Base-by-base conservation (phyloP, 352 stramenopile species). In the Globisporangium abappressorium region DNA sequence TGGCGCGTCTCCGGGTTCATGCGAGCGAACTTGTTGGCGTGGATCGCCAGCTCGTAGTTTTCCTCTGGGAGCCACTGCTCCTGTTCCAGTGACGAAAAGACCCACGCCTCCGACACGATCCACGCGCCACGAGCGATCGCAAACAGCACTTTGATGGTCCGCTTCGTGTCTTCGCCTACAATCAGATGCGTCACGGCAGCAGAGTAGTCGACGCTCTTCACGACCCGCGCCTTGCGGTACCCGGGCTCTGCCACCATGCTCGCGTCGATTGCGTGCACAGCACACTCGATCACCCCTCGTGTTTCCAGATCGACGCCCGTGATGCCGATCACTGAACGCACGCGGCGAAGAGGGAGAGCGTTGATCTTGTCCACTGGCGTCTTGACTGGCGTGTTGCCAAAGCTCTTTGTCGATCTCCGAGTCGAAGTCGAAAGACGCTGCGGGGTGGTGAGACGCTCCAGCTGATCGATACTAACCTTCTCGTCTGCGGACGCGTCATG, bases 91-190 rank as follows among this genome's bases (percentile, higher is more conserved):
- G 87, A 95, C 9, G 82, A 75, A 69, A 92, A 93, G 1, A 89
- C 81, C 87, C 87, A 95, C 28, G 77, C 72, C 63, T 95, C 82
- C 5, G 85, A 89, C 18, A 95, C 77, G 69, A 95, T 91, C 82
- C 82, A 93, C 22, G 85, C 84, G 0, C 87, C 87, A 61, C 82
- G 85, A 14, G 87, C 87, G 60, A 95, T 89, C 22, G 84, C 87
- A 57, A 95, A 95, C 3, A 95, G 68, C 41, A 93, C 83, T 77
- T 95, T 95, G 70, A 95, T 90, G 18, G 87, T 95, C 28, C 87
- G 83, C 75, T 81, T 89, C 24, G 80, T 74, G 22, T 89, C 79
- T 49, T 80, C 75, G 5, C 82, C 84, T 14, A 93, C 82, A 43
- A 95, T 82, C 33, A 95, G 74, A 53, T 95, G 87, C 15, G 87